Percentiles rank a stretch among this genome's conserved stretches.
phyloP scores from a whole-genome alignment of 495 filamentous ascomycete species.

The Aspergillus carlsbadensis region DNA sequence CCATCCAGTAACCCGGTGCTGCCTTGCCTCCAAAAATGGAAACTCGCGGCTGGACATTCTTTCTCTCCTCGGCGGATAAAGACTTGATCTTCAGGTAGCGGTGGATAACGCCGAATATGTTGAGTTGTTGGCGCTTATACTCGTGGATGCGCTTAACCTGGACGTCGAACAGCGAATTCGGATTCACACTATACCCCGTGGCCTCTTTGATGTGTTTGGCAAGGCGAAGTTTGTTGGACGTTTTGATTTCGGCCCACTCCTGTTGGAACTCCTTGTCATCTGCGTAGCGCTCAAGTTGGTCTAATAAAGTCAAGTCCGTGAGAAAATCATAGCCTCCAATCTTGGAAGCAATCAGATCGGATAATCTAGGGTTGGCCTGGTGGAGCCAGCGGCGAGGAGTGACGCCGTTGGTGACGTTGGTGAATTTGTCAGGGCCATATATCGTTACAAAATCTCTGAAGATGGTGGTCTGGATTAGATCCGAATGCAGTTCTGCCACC shows the following conservation, averaged over 20 bases:
- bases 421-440: conserved; percentile 95
- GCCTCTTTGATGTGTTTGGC: conserved; percentile 85
- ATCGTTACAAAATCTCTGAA: conserved; percentile 97
- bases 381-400: conserved; percentile 95
- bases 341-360: conserved; percentile 89
- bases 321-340: conserved; percentile 78
- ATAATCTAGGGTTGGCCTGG: conserved; percentile 92
- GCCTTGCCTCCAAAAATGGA: conserved; percentile 98
- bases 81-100: conserved; percentile 87
- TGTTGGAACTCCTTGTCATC: conserved; percentile 87
- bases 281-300: conserved; percentile 74
- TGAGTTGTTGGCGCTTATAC: conserved; percentile 98
- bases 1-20: conserved; percentile 99
- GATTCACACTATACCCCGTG: conserved; percentile 78
- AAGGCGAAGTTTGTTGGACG: conserved; percentile 74
- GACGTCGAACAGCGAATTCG: conserved; percentile 86
- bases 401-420: conserved; percentile 97
- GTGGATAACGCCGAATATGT: conserved; percentile 97
- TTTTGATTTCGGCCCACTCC: conserved; percentile 90
- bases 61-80: conserved; percentile 78
- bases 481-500: conserved; percentile 95
- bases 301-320: conserved; percentile 81
- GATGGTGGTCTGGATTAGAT: conserved; percentile 95
- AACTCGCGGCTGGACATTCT: conserved; percentile 87
- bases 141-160: conserved; percentile 99